A percentile compares a stretch with the other conserved stretches of the same genome.
Conservation (phyloP, 2,329 filamentous ascomycete species). For the Phoma sp. region DNA sequence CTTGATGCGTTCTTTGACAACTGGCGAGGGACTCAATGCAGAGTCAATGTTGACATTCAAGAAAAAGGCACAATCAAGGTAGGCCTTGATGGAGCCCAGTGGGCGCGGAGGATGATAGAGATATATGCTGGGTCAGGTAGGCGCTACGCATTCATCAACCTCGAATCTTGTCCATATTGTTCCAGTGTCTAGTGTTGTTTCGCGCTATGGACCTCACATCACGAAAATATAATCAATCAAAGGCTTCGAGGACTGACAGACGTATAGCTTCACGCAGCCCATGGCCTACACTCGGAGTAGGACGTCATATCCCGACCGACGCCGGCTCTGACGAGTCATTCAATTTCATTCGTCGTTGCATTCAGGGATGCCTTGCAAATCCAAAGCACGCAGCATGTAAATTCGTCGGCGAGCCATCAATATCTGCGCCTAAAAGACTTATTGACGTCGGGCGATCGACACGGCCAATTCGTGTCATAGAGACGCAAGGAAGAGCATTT, state of each 20-base stretch:
- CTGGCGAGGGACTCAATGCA: slow-evolving; percentile 32
- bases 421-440: slow-evolving; percentile 34
- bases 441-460: slow-evolving; percentile 39
- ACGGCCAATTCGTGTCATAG: slow-evolving; percentile 39
- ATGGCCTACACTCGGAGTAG: slow-evolving; percentile 39
- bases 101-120: slow-evolving; percentile 32
- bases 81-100: slow-evolving; percentile 29
- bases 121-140: slow-evolving; percentile 40
- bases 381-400: slow-evolving; percentile 39
- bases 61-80: slow-evolving; percentile 38
- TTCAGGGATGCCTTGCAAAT: slow-evolving; percentile 41
- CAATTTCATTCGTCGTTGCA: slow-evolving; percentile 40
- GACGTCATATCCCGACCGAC: slow-evolving; percentile 36
- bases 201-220: not conserved
- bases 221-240: not conserved
- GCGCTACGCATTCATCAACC: not conserved
- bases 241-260: not conserved
- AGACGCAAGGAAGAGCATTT: slow-evolving; percentile 36
- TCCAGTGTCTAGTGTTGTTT: not conserved
- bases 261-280: slow-evolving; percentile 33
- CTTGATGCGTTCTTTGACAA: slow-evolving; percentile 36
- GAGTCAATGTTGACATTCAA: slow-evolving; percentile 32
- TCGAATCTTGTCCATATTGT: not conserved
- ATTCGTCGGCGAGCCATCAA: slow-evolving; percentile 22
- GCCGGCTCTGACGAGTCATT: slow-evolving; percentile 44